A percentile compares a stretch with the other conserved stretches of the same genome.
These are phyloP conservation scores for Albatrellus sp. DNA, from an alignment of 1,284 basidiomycete genomes.

Conservation along the genomic window DNA sequence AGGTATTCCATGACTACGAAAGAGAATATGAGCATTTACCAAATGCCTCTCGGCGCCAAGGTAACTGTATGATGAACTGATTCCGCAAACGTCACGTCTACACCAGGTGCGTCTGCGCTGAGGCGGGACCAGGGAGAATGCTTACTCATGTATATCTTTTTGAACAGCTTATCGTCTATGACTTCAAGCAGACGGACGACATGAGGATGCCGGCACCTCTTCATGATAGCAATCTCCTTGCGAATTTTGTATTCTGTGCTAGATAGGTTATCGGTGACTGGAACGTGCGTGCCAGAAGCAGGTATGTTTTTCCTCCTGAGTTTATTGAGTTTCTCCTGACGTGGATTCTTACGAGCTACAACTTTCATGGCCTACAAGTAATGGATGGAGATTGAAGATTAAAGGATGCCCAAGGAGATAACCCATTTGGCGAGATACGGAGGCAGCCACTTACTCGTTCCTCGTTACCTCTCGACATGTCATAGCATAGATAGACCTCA, in stretches of 20 bases:
- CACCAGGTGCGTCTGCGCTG: slow-evolving; percentile 3
- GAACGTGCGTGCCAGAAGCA: slow-evolving; percentile 36
- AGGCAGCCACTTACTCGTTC: slow-evolving; percentile 23
- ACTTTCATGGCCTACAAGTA: slow-evolving; percentile 68
- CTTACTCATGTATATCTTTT: slow-evolving; percentile 90
- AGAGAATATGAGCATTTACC: slow-evolving; percentile 1
- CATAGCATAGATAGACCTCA: slow-evolving; percentile 62
- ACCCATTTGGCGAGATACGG: background rate
- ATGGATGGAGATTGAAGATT: background rate
- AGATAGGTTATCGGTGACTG: slow-evolving; percentile 46
- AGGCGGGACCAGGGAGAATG: slow-evolving; percentile 15
- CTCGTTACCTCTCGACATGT: slow-evolving; percentile 29
- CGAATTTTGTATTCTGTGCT: slow-evolving; percentile 74
- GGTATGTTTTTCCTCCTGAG: slow-evolving; percentile 45
- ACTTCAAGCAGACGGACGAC: slow-evolving; percentile 90
- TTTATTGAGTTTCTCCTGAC: slow-evolving; percentile 41
- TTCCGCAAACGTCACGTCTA: slow-evolving; percentile 5
- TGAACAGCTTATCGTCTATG: slow-evolving; percentile 85
- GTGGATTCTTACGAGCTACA: slow-evolving; percentile 49
- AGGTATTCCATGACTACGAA: slow-evolving; percentile 87
- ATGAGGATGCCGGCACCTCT: slow-evolving; percentile 86
- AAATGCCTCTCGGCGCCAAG: background rate
- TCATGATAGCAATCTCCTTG: slow-evolving; percentile 96
- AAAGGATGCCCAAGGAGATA: background rate
- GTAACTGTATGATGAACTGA: slow-evolving; percentile 1